Conservation (phyloP, 1,284 basidiomycete genomes). For the Pseudozyma pruni region DNA sequence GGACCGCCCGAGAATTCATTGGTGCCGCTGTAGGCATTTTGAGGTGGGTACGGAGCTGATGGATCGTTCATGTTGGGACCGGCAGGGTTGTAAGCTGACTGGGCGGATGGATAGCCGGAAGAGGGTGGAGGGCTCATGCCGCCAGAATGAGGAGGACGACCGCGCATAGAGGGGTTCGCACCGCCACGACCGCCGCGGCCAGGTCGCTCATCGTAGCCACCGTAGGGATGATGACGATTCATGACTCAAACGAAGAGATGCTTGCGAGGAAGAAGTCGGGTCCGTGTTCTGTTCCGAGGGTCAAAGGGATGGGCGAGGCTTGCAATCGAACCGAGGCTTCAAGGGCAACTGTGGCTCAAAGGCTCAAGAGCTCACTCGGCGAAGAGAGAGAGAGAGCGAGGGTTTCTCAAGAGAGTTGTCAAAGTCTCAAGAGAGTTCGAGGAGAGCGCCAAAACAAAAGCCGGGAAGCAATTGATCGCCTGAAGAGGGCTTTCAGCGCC, state of each 20-base stretch:
- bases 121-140: conserved; percentile 37
- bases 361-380: conserved; percentile 31
- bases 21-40: conserved; percentile 22
- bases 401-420: conserved; percentile 20
- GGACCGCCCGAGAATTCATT: conserved; percentile 39
- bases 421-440: conserved; percentile 22
- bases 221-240: conserved; percentile 88
- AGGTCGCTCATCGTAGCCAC: conserved; percentile 74
- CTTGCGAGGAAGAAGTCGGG: conserved; percentile 3
- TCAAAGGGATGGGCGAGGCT: conserved; percentile 1
- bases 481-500: no score
- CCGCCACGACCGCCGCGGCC: conserved; percentile 49
- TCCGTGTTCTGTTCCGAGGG: conserved; percentile 9
- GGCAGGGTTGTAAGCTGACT: conserved; percentile 32
- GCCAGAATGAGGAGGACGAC: conserved; percentile 23
- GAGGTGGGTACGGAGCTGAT: conserved; percentile 18
- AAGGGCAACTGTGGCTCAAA: conserved; percentile 32
- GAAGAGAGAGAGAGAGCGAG: conserved; percentile 4
- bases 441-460: not conserved
- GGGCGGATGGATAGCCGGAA: conserved; percentile 19
- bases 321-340: conserved; percentile 7
- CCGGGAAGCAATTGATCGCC: not conserved
- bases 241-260: conserved; percentile 69
- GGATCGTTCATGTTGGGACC: conserved; percentile 16
- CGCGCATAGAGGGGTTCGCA: conserved; percentile 24